Evolutionary conservation across 1,284 basidiomycete genomes (phyloP), one percentile per base, ranked within the genome.

Genomic region (Inonotus obliquus): DNA sequence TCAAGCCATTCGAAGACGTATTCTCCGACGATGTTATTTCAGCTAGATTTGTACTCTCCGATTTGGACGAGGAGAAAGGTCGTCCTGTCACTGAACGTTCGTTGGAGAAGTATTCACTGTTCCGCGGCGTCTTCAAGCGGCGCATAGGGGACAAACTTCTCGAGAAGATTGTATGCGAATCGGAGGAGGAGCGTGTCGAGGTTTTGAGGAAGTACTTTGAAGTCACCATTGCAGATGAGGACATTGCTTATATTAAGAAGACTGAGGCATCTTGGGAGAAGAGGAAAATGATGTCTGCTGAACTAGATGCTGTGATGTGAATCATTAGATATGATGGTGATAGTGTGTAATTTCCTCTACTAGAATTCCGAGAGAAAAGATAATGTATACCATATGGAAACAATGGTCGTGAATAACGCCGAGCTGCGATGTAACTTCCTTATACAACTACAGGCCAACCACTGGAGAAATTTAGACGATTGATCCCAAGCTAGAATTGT

Each of bases 401-500:
- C n/a, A n/a, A n/a, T n/a, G n/a, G n/a, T n/a, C n/a, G n/a, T n/a
- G 13, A 44, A 21, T 5, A 21, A 44, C 9, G 32, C 9, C 32
- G 32, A 32, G n/a, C n/a, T n/a, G n/a, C n/a, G n/a, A n/a, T n/a
- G n/a, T n/a, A n/a, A n/a, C n/a, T n/a, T 32, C 32, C 9, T 38
- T 54, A 51, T 7, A 54, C 29, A 9, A 65, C 65, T 27, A 73
- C 70, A n/a, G 74, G 74, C 73, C 74, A 75, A 7, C 74, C 73
- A 45, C 63, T 64, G 1, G 69, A 69, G 65, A 75, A 75, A 59
- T 73, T 69, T 45, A 82, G 73, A 10, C 71, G 69, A 66, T 81
- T 81, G 68, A 81, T 80, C 17, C 79, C 79, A 37, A 81, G 74
- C 79, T 81, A 65, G 19, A 49, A 49, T 44, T 38, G 37, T 35